Base-by-base conservation (phyloP, 139 green algal species). In the Ulvella scutata region DNA sequence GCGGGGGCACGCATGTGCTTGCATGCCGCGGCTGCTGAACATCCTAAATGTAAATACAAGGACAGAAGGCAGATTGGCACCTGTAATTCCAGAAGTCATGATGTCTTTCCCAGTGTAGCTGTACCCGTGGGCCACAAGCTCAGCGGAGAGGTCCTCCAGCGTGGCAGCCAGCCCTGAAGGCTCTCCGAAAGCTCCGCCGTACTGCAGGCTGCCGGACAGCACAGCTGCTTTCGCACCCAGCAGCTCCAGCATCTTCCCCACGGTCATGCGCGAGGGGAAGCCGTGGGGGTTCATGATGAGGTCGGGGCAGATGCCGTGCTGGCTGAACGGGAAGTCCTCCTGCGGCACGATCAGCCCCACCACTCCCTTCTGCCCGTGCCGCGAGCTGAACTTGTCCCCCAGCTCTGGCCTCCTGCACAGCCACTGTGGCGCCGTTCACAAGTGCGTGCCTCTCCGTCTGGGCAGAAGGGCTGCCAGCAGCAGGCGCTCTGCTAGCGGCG, bases 221-320 rank as follows among this genome's bases (percentile, higher is more conserved):
- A 96, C 90, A 13, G 77, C 93, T 1, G 90, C 93, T 85, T 99
- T 99, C 79, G 78, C 86, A 29, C 91, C 94, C 61, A 99, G 80
- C 61, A 98, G 90, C 84, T 98, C 94, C 7, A 98, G 93, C 89
- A 98, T 96, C 84, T 98, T 98, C 43, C 91, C 86, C 7, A 96
- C 90, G 1, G 87, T 92, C 87, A 92, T 92, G 72, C 87, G 85
- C 9, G 82, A 88, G 28, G 89, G 89, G 80, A 94, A 93, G 33
- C 88, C 89, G 76, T 90, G 85, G 33, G 89, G 89, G 81, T 94
- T 94, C 88, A 94, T 94, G 77, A 94, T 91, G 9, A 94, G 80
- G 79, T 94, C 89, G 2, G 94, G 94, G 78, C 87, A 92, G 43
- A 98, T 84, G 28, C 94, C 94, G 1, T 81, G 77, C 79, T 96